A percentile compares a stretch with the other conserved stretches of the same genome.
Evolutionary conservation across 306 rosid genomes (phyloP).

Genomic region (Pyrus bretschneideri): DNA sequence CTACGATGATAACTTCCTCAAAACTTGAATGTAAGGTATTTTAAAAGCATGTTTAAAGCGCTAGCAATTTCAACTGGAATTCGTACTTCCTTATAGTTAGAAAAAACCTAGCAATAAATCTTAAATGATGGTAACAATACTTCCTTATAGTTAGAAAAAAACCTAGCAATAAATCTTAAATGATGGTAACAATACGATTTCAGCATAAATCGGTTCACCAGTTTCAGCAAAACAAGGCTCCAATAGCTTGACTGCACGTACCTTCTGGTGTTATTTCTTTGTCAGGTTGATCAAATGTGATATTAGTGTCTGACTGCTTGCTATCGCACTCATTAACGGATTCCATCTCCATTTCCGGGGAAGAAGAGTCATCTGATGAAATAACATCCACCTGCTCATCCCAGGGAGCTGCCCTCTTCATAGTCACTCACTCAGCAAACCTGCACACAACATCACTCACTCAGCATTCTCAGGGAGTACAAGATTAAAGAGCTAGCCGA

Average conservation of each 20-base stretch:
- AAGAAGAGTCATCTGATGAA: slow-evolving; percentile 47
- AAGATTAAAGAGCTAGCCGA: neutral
- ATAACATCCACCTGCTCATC: slow-evolving; percentile 34
- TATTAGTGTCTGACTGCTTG: slow-evolving; percentile 8
- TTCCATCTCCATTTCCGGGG: slow-evolving; percentile 34
- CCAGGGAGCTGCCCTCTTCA: slow-evolving; percentile 63
- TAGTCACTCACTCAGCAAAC: slow-evolving; percentile 6
- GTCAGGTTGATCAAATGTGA: slow-evolving; percentile 3
- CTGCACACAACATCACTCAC: slow-evolving; percentile 1
- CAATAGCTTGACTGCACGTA: slow-evolving; percentile 12
- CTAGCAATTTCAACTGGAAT: neutral
- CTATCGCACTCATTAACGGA: slow-evolving; percentile 6
- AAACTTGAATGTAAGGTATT: neutral
- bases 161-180: neutral
- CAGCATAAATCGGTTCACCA: neutral
- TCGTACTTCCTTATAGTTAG: neutral
- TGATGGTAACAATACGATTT: neutral
- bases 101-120: neutral
- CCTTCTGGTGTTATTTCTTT: slow-evolving; percentile 38
- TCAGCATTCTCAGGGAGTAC: neutral
- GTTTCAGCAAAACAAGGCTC: neutral
- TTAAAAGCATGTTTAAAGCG: neutral
- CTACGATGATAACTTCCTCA: neutral
- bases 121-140: neutral
- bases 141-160: neutral